Conservation (phyloP, 2,329 filamentous ascomycete species). For the Penicillium sp. region DNA sequence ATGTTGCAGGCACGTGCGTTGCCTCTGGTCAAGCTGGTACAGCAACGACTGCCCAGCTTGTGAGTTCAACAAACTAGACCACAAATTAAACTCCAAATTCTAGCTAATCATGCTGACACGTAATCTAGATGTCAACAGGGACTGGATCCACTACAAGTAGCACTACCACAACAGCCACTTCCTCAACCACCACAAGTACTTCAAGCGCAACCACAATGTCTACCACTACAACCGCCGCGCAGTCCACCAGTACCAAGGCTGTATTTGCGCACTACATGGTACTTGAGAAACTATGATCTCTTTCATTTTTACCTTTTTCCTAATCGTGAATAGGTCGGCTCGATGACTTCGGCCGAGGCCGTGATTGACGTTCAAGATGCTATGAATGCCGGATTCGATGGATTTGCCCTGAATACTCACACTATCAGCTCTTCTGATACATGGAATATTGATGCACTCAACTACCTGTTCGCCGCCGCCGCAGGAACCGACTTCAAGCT, state of each 20-base stretch:
- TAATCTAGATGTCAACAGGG: not conserved
- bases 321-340: not conserved
- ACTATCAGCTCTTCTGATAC: not conserved
- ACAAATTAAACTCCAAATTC: not conserved
- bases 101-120: not conserved
- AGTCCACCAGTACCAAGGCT: not conserved
- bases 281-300: not conserved
- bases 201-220: not conserved
- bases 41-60: not conserved
- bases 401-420: not conserved
- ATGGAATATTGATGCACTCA: not conserved
- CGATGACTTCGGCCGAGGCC: not conserved
- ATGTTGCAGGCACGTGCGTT: not conserved
- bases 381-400: not conserved
- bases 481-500: not conserved
- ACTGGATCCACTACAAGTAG: not conserved
- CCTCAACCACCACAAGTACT: not conserved
- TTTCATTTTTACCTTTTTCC: not conserved
- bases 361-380: not conserved
- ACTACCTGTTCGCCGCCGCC: not conserved
- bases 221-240: not conserved
- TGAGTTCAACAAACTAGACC: not conserved
- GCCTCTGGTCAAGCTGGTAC: not conserved
- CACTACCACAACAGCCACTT: not conserved
- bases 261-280: constrained; percentile 2